These are phyloP conservation scores for Emmonsiellopsis sp. DNA, from an alignment of 2,329 filamentous ascomycete species.

Conservation along the genomic window DNA sequence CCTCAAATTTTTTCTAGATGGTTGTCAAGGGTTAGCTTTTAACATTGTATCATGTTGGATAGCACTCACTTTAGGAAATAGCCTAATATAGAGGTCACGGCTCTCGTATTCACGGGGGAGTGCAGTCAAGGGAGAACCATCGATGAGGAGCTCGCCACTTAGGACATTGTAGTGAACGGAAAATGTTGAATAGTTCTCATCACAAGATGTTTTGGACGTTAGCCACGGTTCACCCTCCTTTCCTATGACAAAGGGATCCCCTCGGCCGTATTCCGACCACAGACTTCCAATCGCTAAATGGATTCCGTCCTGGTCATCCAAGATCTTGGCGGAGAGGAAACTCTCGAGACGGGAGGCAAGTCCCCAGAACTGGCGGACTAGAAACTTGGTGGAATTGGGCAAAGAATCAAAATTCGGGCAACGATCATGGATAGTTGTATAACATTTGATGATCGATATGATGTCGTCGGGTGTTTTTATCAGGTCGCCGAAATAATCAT, in stretches of 20 bases:
- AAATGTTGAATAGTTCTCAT: conserved; percentile 2
- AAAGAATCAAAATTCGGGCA: conserved; percentile 5
- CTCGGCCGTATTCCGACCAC: conserved; percentile 21
- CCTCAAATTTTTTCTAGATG: conserved; percentile 19
- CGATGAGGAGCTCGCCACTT: conserved; percentile 22
- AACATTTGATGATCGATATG: conserved; percentile 29
- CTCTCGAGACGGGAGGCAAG: conserved; percentile 9
- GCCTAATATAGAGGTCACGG: conserved; percentile 14
- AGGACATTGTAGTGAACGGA: conserved; percentile 22
- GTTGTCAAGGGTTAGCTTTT: neutral
- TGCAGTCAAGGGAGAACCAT: conserved; percentile 19
- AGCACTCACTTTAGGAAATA: conserved; percentile 19
- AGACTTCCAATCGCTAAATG: conserved; percentile 16
- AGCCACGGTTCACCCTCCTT: conserved; percentile 12
- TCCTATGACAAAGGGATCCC: conserved; percentile 16
- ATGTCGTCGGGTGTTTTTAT: conserved; percentile 20
- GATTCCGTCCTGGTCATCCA: conserved; percentile 12
- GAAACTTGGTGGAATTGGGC: conserved; percentile 8
- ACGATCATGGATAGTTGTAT: conserved; percentile 30
- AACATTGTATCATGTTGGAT: neutral
- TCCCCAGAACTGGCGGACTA: conserved; percentile 19
- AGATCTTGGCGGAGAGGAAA: conserved; percentile 12
- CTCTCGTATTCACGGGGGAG: conserved; percentile 19
- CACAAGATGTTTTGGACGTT: conserved; percentile 8
- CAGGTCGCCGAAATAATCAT: conserved; percentile 17